These are phyloP conservation scores for Lumnitzera littorea DNA, from an alignment of 345 rosid species.

Conservation along the genomic window DNA sequence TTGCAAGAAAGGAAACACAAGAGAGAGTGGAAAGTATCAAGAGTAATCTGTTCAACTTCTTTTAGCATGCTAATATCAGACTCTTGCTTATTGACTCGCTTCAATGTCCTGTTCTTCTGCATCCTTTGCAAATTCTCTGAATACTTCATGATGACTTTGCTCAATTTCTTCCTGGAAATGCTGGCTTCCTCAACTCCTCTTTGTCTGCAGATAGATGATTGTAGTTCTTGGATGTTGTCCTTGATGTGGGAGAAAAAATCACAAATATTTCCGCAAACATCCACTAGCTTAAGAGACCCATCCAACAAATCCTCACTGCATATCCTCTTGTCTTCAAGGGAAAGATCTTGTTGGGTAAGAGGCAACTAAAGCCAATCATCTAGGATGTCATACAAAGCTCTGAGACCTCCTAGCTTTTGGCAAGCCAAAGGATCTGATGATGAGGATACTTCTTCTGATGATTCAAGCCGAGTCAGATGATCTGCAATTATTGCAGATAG, in stretches of 20 bases:
- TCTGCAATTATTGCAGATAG: constrained; percentile 6
- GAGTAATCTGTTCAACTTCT: constrained; percentile 24
- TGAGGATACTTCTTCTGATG: constrained; percentile 8
- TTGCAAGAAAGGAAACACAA: constrained; percentile 10
- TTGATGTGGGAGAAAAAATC: constrained; percentile 30
- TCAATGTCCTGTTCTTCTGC: constrained; percentile 3
- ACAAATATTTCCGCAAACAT: constrained; percentile 29
- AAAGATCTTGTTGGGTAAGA: constrained; percentile 16
- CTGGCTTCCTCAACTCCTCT: constrained; percentile 10
- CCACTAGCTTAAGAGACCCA: constrained; percentile 32
- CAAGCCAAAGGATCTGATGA: constrained; percentile 2
- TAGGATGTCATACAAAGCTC: constrained; percentile 7
- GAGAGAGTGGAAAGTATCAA: constrained; percentile 22
- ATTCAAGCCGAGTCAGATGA: constrained; percentile 8
- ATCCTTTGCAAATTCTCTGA: constrained; percentile 12
- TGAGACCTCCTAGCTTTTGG: constrained; percentile 9
- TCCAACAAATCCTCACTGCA: constrained; percentile 26
- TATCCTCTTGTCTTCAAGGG: not conserved
- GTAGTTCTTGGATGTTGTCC: constrained; percentile 20
- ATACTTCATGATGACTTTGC: constrained; percentile 10
- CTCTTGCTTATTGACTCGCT: not conserved
- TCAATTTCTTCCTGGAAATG: constrained; percentile 22
- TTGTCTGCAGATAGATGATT: constrained; percentile 28
- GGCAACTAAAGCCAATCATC: constrained; percentile 17
- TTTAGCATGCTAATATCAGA: constrained; percentile 13